Percentiles rank a stretch among this genome's conserved stretches.
Evolutionary conservation across 257 asterid species (phyloP).

Genomic region (Fraxinus americana): DNA sequence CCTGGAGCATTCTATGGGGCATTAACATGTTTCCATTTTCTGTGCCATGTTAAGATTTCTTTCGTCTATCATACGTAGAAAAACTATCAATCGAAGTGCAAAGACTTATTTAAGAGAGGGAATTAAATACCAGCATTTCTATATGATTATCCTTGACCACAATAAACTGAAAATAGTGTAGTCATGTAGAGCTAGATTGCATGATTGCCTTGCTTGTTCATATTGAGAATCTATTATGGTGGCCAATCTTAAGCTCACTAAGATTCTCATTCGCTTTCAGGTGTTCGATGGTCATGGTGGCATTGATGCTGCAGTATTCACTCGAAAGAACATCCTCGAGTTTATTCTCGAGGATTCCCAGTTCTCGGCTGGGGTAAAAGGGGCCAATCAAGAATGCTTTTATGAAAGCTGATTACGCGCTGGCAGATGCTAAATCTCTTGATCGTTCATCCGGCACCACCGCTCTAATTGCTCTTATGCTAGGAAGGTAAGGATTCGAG

Average conservation of each 20-base stretch:
- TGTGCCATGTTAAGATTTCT: background rate
- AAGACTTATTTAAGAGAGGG: background rate
- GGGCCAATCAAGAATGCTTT: slow-evolving; percentile 80
- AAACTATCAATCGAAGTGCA: background rate
- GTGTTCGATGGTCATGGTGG: slow-evolving; percentile 95
- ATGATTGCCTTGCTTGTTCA: background rate
- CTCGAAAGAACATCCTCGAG: slow-evolving; percentile 62
- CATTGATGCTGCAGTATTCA: slow-evolving; percentile 77
- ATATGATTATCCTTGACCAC: too few species aligned
- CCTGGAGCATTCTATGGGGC: slow-evolving; percentile 91
- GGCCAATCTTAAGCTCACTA: background rate
- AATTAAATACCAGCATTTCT: background rate
- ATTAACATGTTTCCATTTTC: slow-evolving; percentile 31
- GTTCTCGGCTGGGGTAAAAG: slow-evolving; percentile 61
- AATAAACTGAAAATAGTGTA: too few species aligned
- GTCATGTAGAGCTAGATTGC: background rate
- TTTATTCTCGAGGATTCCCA: slow-evolving; percentile 68
- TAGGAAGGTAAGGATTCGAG: slow-evolving; percentile 60
- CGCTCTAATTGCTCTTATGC: slow-evolving; percentile 63
- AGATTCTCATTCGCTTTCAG: slow-evolving; percentile 39
- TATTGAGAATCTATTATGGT: background rate
- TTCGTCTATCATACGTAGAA: background rate
- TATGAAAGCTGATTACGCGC: slow-evolving; percentile 67
- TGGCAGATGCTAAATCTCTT: slow-evolving; percentile 67
- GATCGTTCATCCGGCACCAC: slow-evolving; percentile 82